These are phyloP conservation scores for Pichia scutulata DNA, from an alignment of 805 yeast species.

Conservation along the genomic window DNA sequence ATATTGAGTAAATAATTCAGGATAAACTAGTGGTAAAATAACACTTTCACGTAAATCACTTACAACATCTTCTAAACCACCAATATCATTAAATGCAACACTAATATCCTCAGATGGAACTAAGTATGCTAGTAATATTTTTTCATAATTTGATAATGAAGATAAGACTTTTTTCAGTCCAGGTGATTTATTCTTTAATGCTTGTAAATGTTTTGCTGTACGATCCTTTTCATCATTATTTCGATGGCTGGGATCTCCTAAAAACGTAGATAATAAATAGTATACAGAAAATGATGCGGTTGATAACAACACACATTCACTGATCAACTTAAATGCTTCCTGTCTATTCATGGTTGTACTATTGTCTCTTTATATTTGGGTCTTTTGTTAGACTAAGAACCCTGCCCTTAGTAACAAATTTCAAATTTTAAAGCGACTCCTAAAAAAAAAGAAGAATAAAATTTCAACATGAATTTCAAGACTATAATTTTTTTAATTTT, in stretches of 20 bases:
- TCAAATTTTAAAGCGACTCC: neutral
- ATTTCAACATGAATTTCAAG: neutral
- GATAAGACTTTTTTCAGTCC: slow-evolving; percentile 45
- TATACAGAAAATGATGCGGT: slow-evolving; percentile 51
- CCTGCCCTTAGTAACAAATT: neutral
- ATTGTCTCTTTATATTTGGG: too few species aligned
- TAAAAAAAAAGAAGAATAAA: neutral
- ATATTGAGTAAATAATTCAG: slow-evolving; percentile 65
- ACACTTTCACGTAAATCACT: slow-evolving; percentile 86
- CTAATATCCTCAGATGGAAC: slow-evolving; percentile 79
- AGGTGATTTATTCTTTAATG: slow-evolving; percentile 55
- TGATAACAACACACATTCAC: slow-evolving; percentile 60
- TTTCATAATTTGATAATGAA: slow-evolving; percentile 51
- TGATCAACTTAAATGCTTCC: slow-evolving; percentile 65
- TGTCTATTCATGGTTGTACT: slow-evolving; percentile 45
- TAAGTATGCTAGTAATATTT: slow-evolving; percentile 65
- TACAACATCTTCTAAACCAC: slow-evolving; percentile 77
- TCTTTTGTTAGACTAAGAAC: too few species aligned
- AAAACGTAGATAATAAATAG: slow-evolving; percentile 31
- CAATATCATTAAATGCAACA: slow-evolving; percentile 73
- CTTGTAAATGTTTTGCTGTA: slow-evolving; percentile 50
- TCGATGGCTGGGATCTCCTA: slow-evolving; percentile 30
- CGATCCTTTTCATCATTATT: slow-evolving; percentile 55
- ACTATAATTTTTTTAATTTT: neutral
- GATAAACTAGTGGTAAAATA: slow-evolving; percentile 75